These are phyloP conservation scores for Clohesyomyces aquaticus DNA, from an alignment of 495 filamentous ascomycete genomes.

Conservation along the genomic window DNA sequence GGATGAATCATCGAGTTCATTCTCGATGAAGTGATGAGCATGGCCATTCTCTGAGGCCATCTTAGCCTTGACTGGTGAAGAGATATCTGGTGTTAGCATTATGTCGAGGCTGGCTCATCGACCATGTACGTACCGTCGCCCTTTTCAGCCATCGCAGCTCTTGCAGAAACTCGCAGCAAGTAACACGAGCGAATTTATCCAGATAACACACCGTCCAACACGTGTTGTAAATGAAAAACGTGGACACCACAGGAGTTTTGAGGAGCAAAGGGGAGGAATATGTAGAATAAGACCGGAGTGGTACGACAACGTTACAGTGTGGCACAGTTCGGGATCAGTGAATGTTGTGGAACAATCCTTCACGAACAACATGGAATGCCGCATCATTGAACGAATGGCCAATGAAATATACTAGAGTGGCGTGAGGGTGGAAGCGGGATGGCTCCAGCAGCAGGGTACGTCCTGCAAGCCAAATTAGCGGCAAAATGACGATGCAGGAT, in stretches of 20 bases:
- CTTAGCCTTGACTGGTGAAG: not conserved
- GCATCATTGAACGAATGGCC: too few relatives aligned
- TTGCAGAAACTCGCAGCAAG: not conserved
- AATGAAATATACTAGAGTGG: too few relatives aligned
- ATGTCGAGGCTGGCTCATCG: not conserved
- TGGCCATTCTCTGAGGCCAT: not conserved
- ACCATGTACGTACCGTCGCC: not conserved
- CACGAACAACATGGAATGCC: too few relatives aligned
- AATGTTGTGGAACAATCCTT: not conserved
- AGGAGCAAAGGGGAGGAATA: not conserved
- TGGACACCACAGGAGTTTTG: conserved; percentile 5
- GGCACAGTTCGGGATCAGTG: not conserved
- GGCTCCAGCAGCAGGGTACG: too few relatives aligned
- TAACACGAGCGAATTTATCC: conserved; percentile 3
- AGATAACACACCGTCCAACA: not conserved
- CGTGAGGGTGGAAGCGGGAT: too few relatives aligned
- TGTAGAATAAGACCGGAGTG: not conserved
- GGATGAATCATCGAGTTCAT: not conserved
- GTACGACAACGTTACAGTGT: not conserved
- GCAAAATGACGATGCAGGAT: not conserved
- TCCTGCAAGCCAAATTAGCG: not conserved
- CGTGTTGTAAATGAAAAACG: not conserved
- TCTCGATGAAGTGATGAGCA: not conserved
- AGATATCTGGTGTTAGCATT: not conserved
- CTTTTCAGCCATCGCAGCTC: not conserved